A percentile compares a stretch with the other conserved stretches of the same genome.
Evolutionary conservation across 805 yeast species (phyloP).

Genomic region (Starmerella potacharoeniae): DNA sequence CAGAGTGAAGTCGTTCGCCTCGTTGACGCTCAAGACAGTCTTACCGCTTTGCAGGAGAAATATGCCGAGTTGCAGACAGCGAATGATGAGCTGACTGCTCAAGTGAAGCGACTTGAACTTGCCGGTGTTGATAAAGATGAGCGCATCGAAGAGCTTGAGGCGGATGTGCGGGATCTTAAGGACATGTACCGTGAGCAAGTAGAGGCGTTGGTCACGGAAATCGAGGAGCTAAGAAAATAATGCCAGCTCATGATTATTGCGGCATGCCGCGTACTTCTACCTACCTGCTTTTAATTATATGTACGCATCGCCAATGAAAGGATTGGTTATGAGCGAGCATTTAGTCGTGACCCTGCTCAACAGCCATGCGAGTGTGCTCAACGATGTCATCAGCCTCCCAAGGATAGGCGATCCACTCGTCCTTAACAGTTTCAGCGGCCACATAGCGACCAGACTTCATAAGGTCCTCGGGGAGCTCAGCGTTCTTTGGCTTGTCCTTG

Average conservation of each 20-base stretch:
- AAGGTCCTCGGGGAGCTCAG: slow-evolving; percentile 52
- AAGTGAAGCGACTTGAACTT: slow-evolving; percentile 40
- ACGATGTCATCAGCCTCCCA: slow-evolving; percentile 83
- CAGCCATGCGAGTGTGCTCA: slow-evolving; percentile 55
- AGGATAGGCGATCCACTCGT: slow-evolving; percentile 80
- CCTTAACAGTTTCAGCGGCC: slow-evolving; percentile 65
- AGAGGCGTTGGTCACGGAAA: slow-evolving; percentile 61
- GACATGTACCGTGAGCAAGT: slow-evolving; percentile 74
- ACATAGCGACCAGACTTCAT: slow-evolving; percentile 55
- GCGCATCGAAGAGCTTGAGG: slow-evolving; percentile 67
- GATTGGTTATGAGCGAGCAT: too few relatives aligned
- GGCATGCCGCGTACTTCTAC: too few relatives aligned
- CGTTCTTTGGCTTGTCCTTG: slow-evolving; percentile 71
- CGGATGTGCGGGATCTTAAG: slow-evolving; percentile 82
- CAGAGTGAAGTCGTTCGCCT: slow-evolving; percentile 55
- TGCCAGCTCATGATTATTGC: not conserved
- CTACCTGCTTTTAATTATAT: too few relatives aligned
- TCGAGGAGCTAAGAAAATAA: slow-evolving; percentile 8
- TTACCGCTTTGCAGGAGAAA: slow-evolving; percentile 29
- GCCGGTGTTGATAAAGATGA: slow-evolving; percentile 82
- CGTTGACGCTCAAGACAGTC: slow-evolving; percentile 44
- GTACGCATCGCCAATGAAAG: too few relatives aligned
- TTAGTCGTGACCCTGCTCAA: slow-evolving; percentile 51
- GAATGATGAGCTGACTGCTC: slow-evolving; percentile 38
- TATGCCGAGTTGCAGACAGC: slow-evolving; percentile 25